Conservation (phyloP, 768 basidiomycete genomes). For the Gymnopilus dilepis region DNA sequence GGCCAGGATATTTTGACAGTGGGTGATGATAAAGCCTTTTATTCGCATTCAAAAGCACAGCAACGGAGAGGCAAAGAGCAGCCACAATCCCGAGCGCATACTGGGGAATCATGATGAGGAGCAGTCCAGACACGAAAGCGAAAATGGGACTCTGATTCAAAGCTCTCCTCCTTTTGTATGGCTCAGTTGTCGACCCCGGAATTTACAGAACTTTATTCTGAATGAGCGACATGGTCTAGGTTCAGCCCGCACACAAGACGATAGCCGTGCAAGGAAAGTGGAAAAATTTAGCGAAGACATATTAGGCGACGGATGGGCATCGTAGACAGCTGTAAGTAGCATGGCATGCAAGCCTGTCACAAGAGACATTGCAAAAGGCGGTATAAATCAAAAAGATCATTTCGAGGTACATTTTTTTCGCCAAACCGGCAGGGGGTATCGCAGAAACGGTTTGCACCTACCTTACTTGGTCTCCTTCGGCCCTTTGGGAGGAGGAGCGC, state of each 20-base stretch:
- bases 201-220: constrained; percentile 5
- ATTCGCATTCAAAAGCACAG: not conserved
- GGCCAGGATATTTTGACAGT: constrained; percentile 39
- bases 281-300: not conserved
- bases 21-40: constrained; percentile 26
- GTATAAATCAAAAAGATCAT: constrained; percentile 8
- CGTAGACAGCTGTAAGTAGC: constrained; percentile 6
- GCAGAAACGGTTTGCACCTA: not conserved
- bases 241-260: not conserved
- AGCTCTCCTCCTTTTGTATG: constrained; percentile 6
- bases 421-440: not conserved
- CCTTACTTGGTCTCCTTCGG: constrained; percentile 2
- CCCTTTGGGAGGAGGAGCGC: constrained; percentile 2
- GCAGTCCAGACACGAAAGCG: not conserved
- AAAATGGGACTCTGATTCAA: not conserved
- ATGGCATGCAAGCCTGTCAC: not conserved
- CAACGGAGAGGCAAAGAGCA: constrained; percentile 4
- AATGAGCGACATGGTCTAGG: not conserved
- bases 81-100: constrained; percentile 9
- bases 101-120: constrained; percentile 2
- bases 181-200: not conserved
- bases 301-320: constrained; percentile 1
- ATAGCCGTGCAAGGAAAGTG: not conserved
- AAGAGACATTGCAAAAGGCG: constrained; percentile 4
- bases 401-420: constrained; percentile 11